Conservation (phyloP, 495 filamentous ascomycete species). For the Bombardia bombarda region DNA sequence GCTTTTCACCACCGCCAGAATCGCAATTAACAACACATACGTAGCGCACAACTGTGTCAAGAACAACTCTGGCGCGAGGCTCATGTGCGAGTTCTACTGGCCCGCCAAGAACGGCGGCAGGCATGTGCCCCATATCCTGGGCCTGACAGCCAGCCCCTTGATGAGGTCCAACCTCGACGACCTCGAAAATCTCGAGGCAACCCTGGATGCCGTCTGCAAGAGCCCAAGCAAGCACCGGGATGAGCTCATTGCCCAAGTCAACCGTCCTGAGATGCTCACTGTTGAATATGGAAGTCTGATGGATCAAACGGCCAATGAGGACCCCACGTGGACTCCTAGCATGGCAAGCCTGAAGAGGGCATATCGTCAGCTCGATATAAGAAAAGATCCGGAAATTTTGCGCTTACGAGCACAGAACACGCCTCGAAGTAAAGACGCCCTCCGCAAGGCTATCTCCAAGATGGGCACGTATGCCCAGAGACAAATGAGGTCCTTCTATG, state of each 20-base stretch:
- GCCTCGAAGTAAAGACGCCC: slow-evolving; percentile 23
- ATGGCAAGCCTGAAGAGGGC: slow-evolving; percentile 30
- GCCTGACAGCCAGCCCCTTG: slow-evolving; percentile 79
- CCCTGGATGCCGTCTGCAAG: slow-evolving; percentile 63
- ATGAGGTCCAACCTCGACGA: slow-evolving; percentile 45
- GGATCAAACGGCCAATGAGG: neutral
- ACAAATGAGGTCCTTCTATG: slow-evolving; percentile 53
- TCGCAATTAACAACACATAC: neutral
- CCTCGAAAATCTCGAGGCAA: slow-evolving; percentile 59
- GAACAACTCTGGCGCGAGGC: slow-evolving; percentile 59
- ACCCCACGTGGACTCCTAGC: slow-evolving; percentile 11
- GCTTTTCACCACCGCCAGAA: too few relatives aligned
- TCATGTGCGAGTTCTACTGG: slow-evolving; percentile 74
- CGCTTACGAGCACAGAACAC: slow-evolving; percentile 33
- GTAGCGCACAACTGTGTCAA: slow-evolving; percentile 62
- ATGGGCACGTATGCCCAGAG: slow-evolving; percentile 55
- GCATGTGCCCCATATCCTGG: slow-evolving; percentile 63
- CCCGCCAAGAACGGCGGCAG: slow-evolving; percentile 23
- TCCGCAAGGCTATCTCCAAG: slow-evolving; percentile 39
- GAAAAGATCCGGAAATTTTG: slow-evolving; percentile 63
- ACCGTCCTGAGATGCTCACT: slow-evolving; percentile 54
- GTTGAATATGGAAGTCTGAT: slow-evolving; percentile 34
- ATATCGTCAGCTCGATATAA: slow-evolving; percentile 47
- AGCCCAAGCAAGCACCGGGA: slow-evolving; percentile 64
- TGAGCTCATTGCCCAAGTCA: slow-evolving; percentile 60